These are phyloP conservation scores for Trypanosoma conorhini DNA, from an alignment of 208 protist species.

Conservation along the genomic window DNA sequence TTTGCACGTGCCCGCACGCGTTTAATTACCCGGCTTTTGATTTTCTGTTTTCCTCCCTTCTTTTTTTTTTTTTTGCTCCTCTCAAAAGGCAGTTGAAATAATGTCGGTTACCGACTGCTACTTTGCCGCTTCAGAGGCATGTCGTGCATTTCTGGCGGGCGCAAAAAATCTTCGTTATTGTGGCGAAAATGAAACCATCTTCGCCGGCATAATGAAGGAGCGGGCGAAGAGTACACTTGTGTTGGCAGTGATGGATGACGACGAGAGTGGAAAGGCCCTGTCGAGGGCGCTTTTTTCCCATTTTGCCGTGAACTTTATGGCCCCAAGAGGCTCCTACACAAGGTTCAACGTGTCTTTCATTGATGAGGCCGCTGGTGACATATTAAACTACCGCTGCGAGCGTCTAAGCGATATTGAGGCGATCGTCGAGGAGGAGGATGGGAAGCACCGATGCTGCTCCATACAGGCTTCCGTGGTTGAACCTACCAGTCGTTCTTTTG, in stretches of 20 bases:
- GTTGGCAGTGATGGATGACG: slow-evolving; percentile 32
- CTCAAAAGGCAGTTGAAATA: slow-evolving; percentile 1
- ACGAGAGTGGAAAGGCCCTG: slow-evolving; percentile 31
- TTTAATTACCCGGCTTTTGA: no score
- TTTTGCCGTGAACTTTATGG: slow-evolving; percentile 39
- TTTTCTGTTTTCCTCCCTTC: not conserved
- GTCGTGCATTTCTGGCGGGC: not conserved
- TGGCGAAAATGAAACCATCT: slow-evolving; percentile 24
- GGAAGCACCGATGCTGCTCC: slow-evolving; percentile 39
- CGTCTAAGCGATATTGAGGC: slow-evolving; percentile 51
- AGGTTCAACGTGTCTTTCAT: slow-evolving; percentile 67
- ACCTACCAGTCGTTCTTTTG: slow-evolving; percentile 43
- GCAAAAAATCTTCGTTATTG: slow-evolving; percentile 34
- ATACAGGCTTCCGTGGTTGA: slow-evolving; percentile 43
- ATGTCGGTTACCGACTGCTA: slow-evolving; percentile 41
- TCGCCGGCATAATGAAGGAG: slow-evolving; percentile 37
- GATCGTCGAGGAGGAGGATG: slow-evolving; percentile 54
- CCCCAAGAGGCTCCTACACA: slow-evolving; percentile 28
- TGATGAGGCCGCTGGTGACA: slow-evolving; percentile 41
- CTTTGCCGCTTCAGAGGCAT: slow-evolving; percentile 33
- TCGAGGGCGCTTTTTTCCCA: slow-evolving; percentile 46
- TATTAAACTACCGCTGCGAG: slow-evolving; percentile 66
- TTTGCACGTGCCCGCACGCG: no score
- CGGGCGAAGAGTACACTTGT: slow-evolving; percentile 39
- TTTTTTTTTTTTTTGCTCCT: not conserved